phyloP scores from a whole-genome alignment of 2,329 filamentous ascomycete genomes.

The Arthrobotrys entomopaga region DNA sequence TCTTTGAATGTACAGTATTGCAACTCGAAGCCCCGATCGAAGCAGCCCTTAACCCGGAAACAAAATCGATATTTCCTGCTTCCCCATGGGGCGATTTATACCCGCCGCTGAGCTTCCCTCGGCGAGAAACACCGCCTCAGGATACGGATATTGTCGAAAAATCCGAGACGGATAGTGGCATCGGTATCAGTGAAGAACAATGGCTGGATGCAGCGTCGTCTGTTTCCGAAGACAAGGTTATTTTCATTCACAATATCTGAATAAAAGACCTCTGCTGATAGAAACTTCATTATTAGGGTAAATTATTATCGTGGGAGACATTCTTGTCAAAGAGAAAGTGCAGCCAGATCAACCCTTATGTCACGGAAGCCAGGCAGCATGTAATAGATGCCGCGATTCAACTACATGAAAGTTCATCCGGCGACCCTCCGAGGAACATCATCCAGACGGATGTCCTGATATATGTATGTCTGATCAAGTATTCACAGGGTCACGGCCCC shows the following conservation, averaged over 20 bases:
- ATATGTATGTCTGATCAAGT: constrained; percentile 14
- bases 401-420: constrained; percentile 57
- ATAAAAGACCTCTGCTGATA: not conserved
- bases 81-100: constrained; percentile 49
- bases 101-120: constrained; percentile 21
- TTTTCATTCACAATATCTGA: not conserved
- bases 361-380: constrained; percentile 74
- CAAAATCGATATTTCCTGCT: constrained; percentile 34
- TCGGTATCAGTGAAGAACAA: constrained; percentile 36
- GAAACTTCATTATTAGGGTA: constrained; percentile 56
- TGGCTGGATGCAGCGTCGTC: constrained; percentile 44
- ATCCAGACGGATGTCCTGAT: constrained; percentile 38
- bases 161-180: constrained; percentile 38
- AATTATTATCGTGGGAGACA: constrained; percentile 75
- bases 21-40: constrained; percentile 43
- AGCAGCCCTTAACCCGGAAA: constrained; percentile 20
- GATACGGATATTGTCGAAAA: constrained; percentile 15
- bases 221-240: constrained; percentile 43
- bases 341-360: constrained; percentile 66
- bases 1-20: constrained; percentile 13
- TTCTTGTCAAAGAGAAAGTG: constrained; percentile 67
- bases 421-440: constrained; percentile 32
- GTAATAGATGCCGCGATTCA: constrained; percentile 73
- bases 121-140: not conserved
- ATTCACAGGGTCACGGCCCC: not conserved